These are phyloP conservation scores for Theileria orientalis DNA, from an alignment of 169 alveolate species.

Conservation along the genomic window DNA sequence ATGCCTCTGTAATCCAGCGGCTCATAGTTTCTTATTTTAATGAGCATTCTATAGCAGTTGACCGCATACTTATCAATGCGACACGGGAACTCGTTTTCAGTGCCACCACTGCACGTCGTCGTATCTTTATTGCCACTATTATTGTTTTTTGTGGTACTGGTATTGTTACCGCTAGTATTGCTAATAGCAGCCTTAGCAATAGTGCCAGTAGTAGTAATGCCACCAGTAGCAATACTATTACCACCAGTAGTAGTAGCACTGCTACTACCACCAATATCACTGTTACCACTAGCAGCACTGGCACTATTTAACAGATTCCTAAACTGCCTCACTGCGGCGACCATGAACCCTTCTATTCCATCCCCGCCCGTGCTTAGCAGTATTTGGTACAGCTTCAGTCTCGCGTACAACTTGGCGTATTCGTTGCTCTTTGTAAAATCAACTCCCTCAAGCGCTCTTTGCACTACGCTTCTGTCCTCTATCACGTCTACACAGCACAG, in stretches of 20 bases:
- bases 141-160: no score
- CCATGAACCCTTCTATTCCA: conserved; percentile 2
- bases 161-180: no score
- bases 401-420: background rate
- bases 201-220: no score
- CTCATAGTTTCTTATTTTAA: conserved; percentile 4
- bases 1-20: background rate
- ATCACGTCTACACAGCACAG: background rate
- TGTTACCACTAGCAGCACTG: background rate
- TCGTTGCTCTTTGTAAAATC: background rate
- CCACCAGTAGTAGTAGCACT: background rate
- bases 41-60: background rate
- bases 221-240: no score
- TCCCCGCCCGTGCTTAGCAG: background rate
- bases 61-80: background rate
- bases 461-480: background rate
- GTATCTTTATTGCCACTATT: no score
- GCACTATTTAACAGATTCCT: no score
- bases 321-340: background rate
- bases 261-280: background rate
- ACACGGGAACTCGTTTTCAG: background rate
- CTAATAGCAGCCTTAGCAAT: no score
- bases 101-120: no score
- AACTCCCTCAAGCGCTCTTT: background rate
- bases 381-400: background rate